phyloP scores from a whole-genome alignment of 1,139 yeast species.

The Lodderomyces theae region DNA sequence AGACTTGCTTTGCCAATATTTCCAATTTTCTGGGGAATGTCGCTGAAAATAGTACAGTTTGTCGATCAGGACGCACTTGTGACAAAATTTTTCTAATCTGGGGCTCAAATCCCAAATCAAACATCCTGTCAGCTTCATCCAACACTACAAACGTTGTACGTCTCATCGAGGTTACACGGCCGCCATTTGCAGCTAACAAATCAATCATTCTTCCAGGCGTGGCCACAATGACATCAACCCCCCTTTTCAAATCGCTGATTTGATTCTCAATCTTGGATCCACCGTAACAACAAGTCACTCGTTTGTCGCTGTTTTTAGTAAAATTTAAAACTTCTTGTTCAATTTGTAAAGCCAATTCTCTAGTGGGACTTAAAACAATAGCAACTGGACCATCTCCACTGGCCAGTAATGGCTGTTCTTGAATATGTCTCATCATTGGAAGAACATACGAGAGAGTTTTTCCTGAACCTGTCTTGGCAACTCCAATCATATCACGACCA shows the following conservation, averaged over 20 bases:
- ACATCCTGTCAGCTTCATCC: conserved; percentile 97
- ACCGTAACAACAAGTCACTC: conserved; percentile 86
- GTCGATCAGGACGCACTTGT: conserved; percentile 81
- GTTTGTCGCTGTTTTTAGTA: conserved; percentile 33
- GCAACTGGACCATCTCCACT: conserved; percentile 69
- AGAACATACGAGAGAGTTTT: conserved; percentile 85
- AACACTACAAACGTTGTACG: conserved; percentile 79
- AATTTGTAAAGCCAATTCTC: conserved; percentile 89
- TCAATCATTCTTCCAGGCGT: conserved; percentile 97
- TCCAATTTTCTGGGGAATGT: conserved; percentile 88
- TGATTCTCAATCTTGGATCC: conserved; percentile 84
- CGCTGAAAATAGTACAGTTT: conserved; percentile 91
- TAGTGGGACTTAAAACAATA: conserved; percentile 81
- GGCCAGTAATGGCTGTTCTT: conserved; percentile 54
- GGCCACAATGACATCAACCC: conserved; percentile 81
- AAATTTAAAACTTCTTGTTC: conserved; percentile 64
- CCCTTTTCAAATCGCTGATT: conserved; percentile 74
- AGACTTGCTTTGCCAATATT: conserved; percentile 61
- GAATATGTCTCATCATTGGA: conserved; percentile 81
- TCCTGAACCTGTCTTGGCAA: conserved; percentile 97
- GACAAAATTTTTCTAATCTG: conserved; percentile 82
- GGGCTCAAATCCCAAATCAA: conserved; percentile 97
- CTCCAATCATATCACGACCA: conserved; percentile 88
- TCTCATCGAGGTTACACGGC: conserved; percentile 66
- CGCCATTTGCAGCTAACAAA: conserved; percentile 77